These are phyloP conservation scores for Marasmius tenuissimus DNA, from an alignment of 1,284 basidiomycete species.

Conservation along the genomic window DNA sequence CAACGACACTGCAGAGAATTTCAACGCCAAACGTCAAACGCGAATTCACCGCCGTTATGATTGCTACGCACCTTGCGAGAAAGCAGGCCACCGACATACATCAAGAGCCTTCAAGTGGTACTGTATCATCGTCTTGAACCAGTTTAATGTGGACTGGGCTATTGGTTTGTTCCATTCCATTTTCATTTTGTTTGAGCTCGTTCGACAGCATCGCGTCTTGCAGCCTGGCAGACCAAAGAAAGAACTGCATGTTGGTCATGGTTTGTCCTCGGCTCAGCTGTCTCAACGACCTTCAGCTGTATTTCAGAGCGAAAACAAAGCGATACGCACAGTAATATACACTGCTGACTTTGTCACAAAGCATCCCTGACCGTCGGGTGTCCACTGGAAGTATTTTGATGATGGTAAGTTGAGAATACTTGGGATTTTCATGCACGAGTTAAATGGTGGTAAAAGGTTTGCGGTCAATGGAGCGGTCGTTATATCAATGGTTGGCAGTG, in stretches of 20 bases:
- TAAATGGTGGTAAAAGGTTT: conserved; percentile 8
- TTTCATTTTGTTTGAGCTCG: conserved; percentile 46
- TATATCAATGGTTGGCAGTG: neutral
- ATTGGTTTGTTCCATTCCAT: neutral
- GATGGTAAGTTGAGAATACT: conserved; percentile 61
- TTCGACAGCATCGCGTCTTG: conserved; percentile 63
- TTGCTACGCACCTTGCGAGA: too few species aligned
- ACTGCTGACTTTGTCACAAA: conserved; percentile 66
- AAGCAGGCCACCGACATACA: too few species aligned
- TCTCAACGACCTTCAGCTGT: too few species aligned
- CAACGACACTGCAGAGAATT: conserved; percentile 62
- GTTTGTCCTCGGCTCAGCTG: conserved; percentile 71
- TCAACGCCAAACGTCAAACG: neutral
- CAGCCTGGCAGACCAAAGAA: conserved; percentile 28
- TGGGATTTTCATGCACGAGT: conserved; percentile 55
- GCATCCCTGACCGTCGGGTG: conserved; percentile 68
- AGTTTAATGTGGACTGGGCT: conserved; percentile 47
- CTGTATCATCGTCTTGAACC: too few species aligned
- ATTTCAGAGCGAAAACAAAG: conserved; percentile 1
- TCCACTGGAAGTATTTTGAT: conserved; percentile 65
- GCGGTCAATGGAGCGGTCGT: neutral
- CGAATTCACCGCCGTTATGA: too few species aligned
- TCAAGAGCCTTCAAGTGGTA: too few species aligned
- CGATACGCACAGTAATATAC: conserved; percentile 52
- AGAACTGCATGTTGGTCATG: too few species aligned